Base-by-base conservation (phyloP, 2,329 filamentous ascomycete species). In the Colletotrichum echinochloae region DNA sequence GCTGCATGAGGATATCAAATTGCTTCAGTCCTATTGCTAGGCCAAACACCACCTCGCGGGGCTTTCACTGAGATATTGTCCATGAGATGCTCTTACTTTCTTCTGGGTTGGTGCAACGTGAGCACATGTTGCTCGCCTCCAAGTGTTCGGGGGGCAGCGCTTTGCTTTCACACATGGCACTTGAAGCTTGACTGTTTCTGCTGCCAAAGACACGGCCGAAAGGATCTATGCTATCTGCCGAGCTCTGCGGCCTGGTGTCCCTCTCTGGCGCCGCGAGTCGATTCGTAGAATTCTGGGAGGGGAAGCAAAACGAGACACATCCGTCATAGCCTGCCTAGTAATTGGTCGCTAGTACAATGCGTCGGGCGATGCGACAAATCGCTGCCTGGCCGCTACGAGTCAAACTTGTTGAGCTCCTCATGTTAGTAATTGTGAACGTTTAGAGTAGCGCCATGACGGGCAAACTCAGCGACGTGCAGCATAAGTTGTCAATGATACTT, bases 251-350 rank as follows among this genome's bases (percentile, higher is more conserved):
- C 23, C 35, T 11, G 26, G 16, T 56, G 33, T 44, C 39, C 33
- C 35, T 44, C 39, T 28, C 35, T 48, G 46, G 55, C 16, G 48
- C 46, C 39, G 28, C n/a, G 23, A 56, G 6, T 55, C n/a, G 46
- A 16, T 54, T 46, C 44, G 28, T 20, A 59, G 39, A 46, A 20
- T 37, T 14, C 37, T 20, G 23, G n/a, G 30, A 65, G 28, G 26
- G 59, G 39, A 68, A 65, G 44, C 60, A 68, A 68, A 26, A 44
- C 28, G 52, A 62, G 33, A 23, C 14, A 23, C 37, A 20, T 20
- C 18, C 49, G 18, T 11, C 14, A 33, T 5, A 26, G 14, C 41
- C 46, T 11, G 37, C 23, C 18, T 49, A n/a, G 9, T 39, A 39
- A 18, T n/a, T 33, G 20, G 49, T 46, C 39, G 20, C 20, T 33